Evolutionary conservation across 805 yeast genomes (phyloP).

Genomic region (Aciculoconidium aculeatum): DNA sequence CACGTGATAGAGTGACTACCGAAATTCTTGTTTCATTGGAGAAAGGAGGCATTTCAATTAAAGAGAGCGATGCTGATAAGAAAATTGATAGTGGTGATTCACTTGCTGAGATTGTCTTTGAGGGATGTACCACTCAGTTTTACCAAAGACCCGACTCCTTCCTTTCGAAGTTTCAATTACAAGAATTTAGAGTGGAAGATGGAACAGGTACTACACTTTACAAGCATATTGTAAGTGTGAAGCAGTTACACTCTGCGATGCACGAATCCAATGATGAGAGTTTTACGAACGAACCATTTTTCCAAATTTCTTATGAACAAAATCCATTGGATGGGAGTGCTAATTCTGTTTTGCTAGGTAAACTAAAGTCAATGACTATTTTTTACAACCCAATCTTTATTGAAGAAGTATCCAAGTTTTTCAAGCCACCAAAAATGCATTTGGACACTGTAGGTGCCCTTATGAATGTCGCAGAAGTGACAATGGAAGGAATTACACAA

Average conservation of each 20-base stretch:
- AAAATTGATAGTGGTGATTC: too few relatives aligned
- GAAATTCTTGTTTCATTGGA: conserved; percentile 64
- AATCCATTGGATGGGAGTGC: conserved; percentile 84
- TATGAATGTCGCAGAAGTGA: conserved; percentile 90
- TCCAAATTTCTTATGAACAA: conserved; percentile 74
- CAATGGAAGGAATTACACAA: conserved; percentile 82
- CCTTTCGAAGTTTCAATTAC: conserved; percentile 62
- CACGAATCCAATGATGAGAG: conserved; percentile 12
- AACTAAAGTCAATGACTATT: conserved; percentile 80
- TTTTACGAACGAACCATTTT: conserved; percentile 50
- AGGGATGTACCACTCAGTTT: conserved; percentile 71
- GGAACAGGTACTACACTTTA: conserved; percentile 75
- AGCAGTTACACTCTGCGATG: conserved; percentile 45
- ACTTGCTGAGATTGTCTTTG: conserved; percentile 78
- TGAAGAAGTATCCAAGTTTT: conserved; percentile 68
- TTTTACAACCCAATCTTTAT: conserved; percentile 83
- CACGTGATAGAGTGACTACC: conserved; percentile 65
- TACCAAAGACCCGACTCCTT: conserved; percentile 77
- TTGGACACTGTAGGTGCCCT: conserved; percentile 85
- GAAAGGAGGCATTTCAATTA: conserved; percentile 71
- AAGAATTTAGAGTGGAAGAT: conserved; percentile 82
- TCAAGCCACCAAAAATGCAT: conserved; percentile 82
- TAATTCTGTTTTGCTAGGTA: conserved; percentile 69
- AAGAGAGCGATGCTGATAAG: conserved; percentile 30
- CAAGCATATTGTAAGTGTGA: conserved; percentile 82